A percentile compares a stretch with the other conserved stretches of the same genome.
Conservation (phyloP, 768 basidiomycete genomes). For the Chiua virens region DNA sequence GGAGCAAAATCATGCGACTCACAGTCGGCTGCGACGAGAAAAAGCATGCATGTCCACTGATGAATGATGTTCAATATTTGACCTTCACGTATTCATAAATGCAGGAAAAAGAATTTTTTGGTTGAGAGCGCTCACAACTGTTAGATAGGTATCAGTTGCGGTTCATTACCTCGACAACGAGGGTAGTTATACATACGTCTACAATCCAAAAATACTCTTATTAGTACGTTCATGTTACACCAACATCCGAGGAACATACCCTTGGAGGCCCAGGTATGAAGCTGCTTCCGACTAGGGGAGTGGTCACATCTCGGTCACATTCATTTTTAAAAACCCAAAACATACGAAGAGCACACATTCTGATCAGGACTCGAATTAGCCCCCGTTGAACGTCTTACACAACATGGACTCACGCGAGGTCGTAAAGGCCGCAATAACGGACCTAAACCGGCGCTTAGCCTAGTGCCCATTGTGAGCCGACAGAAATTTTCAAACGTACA, state of each 20-base stretch:
- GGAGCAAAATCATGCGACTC: neutral
- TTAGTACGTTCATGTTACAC: neutral
- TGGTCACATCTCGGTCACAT: neutral
- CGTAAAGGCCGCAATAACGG: constrained; percentile 6
- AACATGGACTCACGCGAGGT: neutral
- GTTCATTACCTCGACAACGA: neutral
- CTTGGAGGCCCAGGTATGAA: neutral
- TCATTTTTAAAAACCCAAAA: neutral
- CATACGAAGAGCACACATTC: neutral
- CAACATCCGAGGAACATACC: neutral
- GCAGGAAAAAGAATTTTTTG: neutral
- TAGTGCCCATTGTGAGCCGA: too few relatives aligned
- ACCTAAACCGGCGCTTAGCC: neutral
- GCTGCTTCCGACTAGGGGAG: constrained; percentile 1
- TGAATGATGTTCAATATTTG: neutral
- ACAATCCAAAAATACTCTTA: neutral
- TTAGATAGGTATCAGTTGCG: neutral
- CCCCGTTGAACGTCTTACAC: too few relatives aligned
- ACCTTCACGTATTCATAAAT: neutral
- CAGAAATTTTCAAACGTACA: too few relatives aligned
- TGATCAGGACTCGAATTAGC: neutral
- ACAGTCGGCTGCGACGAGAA: constrained; percentile 1
- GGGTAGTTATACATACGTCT: constrained; percentile 1
- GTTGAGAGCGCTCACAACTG: constrained; percentile 2
- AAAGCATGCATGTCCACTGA: neutral